Percentiles rank a stretch among this genome's conserved stretches.
phyloP scores from a whole-genome alignment of 305 asterid species.

The Fraxinus xanthoxyloides region DNA sequence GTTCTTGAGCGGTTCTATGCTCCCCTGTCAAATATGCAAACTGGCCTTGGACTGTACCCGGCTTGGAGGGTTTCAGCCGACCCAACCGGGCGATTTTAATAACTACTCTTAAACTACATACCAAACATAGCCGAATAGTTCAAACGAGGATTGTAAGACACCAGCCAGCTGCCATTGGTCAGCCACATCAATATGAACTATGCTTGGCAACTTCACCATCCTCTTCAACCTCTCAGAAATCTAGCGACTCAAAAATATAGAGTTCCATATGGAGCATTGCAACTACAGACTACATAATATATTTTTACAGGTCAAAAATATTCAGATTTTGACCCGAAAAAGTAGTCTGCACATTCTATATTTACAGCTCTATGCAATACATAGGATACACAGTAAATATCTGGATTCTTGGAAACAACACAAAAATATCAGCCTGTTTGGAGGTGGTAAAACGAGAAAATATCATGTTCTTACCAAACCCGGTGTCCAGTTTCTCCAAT shows the following conservation, averaged over 20 bases:
- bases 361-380: not conserved
- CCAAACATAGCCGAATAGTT: too few relatives aligned
- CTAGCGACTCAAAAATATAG: not conserved
- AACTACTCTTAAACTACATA: too few relatives aligned
- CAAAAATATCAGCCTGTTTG: not conserved
- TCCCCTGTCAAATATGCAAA: too few relatives aligned
- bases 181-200: too few relatives aligned
- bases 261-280: not conserved
- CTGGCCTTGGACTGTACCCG: too few relatives aligned
- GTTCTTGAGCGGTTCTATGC: too few relatives aligned
- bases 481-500: slow-evolving; percentile 89
- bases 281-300: not conserved
- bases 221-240: not conserved
- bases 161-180: too few relatives aligned
- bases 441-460: not conserved
- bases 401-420: not conserved
- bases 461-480: slow-evolving; percentile 48
- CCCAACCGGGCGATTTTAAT: too few relatives aligned
- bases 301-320: not conserved
- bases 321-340: not conserved
- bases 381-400: not conserved
- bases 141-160: too few relatives aligned
- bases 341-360: not conserved
- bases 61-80: too few relatives aligned
- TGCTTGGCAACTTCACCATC: not conserved